phyloP scores from a whole-genome alignment of 2,329 filamentous ascomycete species.

The Aschersonia sp. region DNA sequence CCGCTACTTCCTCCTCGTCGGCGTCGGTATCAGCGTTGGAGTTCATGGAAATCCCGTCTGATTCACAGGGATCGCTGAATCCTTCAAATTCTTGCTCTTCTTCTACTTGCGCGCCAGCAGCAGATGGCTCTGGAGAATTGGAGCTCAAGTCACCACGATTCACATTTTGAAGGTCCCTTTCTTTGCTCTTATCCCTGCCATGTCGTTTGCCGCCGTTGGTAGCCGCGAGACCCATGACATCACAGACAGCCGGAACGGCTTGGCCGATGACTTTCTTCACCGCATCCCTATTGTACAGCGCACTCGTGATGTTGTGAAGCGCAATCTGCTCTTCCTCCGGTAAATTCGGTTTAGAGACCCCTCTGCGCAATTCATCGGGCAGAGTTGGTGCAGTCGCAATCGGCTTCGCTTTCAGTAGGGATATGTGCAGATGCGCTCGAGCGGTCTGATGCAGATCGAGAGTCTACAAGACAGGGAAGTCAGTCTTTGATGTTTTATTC shows the following conservation, averaged over 20 bases:
- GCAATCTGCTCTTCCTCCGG: slow-evolving; percentile 35
- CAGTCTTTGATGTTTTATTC: background rate
- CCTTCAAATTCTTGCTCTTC: slow-evolving; percentile 22
- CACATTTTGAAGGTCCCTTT: slow-evolving; percentile 15
- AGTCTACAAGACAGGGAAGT: slow-evolving; percentile 20
- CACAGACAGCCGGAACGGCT: slow-evolving; percentile 34
- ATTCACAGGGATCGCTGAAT: slow-evolving; percentile 8
- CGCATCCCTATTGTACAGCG: slow-evolving; percentile 35
- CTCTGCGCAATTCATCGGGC: slow-evolving; percentile 30
- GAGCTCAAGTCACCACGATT: slow-evolving; percentile 6
- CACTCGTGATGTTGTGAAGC: slow-evolving; percentile 46
- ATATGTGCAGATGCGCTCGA: slow-evolving; percentile 38
- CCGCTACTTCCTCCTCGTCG: slow-evolving; percentile 17
- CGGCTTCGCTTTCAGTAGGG: slow-evolving; percentile 37
- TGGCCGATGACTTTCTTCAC: slow-evolving; percentile 34
- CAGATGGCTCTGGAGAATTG: background rate
- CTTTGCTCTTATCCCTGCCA: slow-evolving; percentile 17
- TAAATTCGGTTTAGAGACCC: slow-evolving; percentile 34
- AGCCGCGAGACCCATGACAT: slow-evolving; percentile 29
- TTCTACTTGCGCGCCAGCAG: slow-evolving; percentile 5
- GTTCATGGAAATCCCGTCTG: slow-evolving; percentile 7
- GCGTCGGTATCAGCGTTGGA: slow-evolving; percentile 9
- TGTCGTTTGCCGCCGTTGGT: slow-evolving; percentile 23
- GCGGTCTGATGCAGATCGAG: slow-evolving; percentile 44
- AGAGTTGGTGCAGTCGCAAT: slow-evolving; percentile 36